Conservation (phyloP, 225 moss, liverwort and hornwort genomes). For the Antitrichia curtipendula region DNA sequence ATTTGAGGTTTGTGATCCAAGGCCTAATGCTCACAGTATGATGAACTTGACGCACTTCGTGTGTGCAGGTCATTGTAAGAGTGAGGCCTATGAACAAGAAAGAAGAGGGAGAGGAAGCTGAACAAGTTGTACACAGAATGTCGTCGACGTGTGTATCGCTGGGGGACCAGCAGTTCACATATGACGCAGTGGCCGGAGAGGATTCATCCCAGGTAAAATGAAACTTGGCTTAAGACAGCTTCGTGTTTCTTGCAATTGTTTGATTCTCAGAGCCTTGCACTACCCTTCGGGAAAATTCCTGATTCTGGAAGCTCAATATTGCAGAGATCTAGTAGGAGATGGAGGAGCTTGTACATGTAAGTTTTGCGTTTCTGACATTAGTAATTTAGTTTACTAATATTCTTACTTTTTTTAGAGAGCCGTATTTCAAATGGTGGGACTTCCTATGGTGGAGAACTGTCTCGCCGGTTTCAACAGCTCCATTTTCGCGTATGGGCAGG, state of each 20-base stretch:
- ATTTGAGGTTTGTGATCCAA: not conserved
- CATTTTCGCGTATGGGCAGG: conserved; percentile 97
- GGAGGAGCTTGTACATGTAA: not conserved
- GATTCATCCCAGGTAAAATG: conserved; percentile 53
- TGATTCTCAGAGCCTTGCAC: not conserved
- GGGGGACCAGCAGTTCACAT: conserved; percentile 83
- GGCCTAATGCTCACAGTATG: not conserved
- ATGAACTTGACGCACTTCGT: not conserved
- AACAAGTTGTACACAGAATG: conserved; percentile 35
- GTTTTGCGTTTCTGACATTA: too few species aligned
- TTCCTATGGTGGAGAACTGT: conserved; percentile 98
- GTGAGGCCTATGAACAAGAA: conserved; percentile 72
- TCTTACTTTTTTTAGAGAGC: conserved; percentile 21
- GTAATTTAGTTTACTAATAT: not conserved
- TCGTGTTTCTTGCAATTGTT: not conserved
- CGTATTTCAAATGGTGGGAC: conserved; percentile 78
- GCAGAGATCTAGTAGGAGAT: not conserved
- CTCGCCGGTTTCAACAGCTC: conserved; percentile 97
- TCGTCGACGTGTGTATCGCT: conserved; percentile 48
- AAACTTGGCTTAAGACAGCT: not conserved
- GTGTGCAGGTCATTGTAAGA: conserved; percentile 69
- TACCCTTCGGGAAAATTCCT: not conserved
- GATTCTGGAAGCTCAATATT: not conserved
- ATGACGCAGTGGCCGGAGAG: conserved; percentile 76
- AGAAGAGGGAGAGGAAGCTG: conserved; percentile 69